Base-by-base conservation (phyloP, 495 filamentous ascomycete species). In the Trichoderma reesei region DNA sequence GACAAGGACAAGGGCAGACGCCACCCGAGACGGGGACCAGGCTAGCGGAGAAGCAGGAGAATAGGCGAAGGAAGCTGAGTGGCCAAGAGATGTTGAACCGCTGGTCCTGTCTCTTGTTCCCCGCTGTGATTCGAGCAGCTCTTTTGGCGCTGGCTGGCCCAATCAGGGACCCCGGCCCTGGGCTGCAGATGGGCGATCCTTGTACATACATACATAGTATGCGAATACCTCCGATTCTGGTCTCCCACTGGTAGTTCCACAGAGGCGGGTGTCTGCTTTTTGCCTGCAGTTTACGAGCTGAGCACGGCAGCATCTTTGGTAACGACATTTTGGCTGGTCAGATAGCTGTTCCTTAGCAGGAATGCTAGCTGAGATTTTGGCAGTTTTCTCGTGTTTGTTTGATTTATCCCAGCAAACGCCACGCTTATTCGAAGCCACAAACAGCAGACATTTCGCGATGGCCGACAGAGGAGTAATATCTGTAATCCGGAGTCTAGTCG, bases 101-200 rank as follows among this genome's bases (percentile, higher is more conserved):
- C 26, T 26, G 26, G n/a, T 34, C 11, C 3, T 34, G 51, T 56
- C 8, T 31, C 51, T 33, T 56, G 3, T 56, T 34, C 51, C 51
- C 51, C 51, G 51, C 51, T 56, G 51, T 56, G 51, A 56, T 56
- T 56, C 51, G 51, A 33, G 31, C 51, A 56, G 16, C 26, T 26
- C 2, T 3, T n/a, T 56, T 56, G 51, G 31, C 51, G 51, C 51
- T 26, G 20, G 18, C 51, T 31, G 51, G 51, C 51, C 51, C 51
- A 56, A 56, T 56, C 26, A 56, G 51, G 31, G 51, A 34, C 13
- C 9, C 16, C 9, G 51, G 26, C 3, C 8, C 9, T n/a, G 26
- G 18, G 51, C 26, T 34, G 26, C 7, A 56, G 51, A 36, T n/a
- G 51, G 26, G 5, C 26, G 26, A 33, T 26, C 51, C 51, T 56